Base-by-base conservation (phyloP, 345 rosid genomes). In the Geranium rotundifolium region DNA sequence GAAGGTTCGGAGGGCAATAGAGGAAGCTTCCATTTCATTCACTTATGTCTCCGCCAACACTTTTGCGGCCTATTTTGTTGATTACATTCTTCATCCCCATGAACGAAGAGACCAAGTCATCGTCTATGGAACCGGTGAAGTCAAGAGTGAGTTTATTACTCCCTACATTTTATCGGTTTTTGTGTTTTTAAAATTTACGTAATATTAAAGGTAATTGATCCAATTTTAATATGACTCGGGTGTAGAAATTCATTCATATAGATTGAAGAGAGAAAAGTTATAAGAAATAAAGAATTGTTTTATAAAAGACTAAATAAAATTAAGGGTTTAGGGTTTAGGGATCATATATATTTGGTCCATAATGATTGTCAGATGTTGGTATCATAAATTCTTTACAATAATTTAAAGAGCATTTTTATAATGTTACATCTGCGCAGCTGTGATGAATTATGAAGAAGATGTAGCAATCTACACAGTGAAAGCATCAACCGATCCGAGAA, bases 401-500 rank as follows among this genome's bases (percentile, higher is more conserved):
- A 13, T 7, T 27, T 10, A 3, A 20, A 57, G 9, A 12, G 13
- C 7, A 23, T 20, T 29, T 15, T 8, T 60, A 7, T 8, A 55
- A 16, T n/a, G 31, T 12, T 55, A 19, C 37, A 6, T 13, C 5
- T 7, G 5, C 27, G 27, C 46, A 77, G 78, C 74, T 55, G 74
- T 74, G n/a, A 60, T 74, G 55, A 77, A 77, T 54, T 60, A 57
- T 1, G 78, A 77, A 54, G 76, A 66, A 64, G 81, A 77, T 29
- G 63, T 74, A 1, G 81, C 81, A 1, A 17, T 52, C 23, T 78
- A 78, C 65, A 78, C 81, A 0, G 54, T 74, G 23, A 74, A 50
- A 60, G 78, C 70, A 19, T 72, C 76, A 6, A 66, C 63, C 0
- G 81, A 78, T 71, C 74, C 76, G 19, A 66, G 68, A 52, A 65